phyloP scores from a whole-genome alignment of 148 eudicot species.

The Euryodendron excelsum region DNA sequence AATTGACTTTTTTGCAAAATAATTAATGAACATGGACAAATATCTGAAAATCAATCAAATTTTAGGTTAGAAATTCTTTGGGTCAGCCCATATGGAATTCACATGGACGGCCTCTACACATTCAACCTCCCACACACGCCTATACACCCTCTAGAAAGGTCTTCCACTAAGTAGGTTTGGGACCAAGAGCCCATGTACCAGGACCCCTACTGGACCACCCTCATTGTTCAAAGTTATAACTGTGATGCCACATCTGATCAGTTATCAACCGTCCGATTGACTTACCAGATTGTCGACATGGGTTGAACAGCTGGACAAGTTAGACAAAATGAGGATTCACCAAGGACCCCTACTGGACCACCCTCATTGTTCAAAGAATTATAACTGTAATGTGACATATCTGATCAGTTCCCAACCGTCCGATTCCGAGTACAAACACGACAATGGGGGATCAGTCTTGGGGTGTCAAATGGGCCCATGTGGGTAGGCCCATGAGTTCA shows the following conservation, averaged over 20 bases:
- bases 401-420: neutral
- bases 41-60: neutral
- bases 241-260: neutral
- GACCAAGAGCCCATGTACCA: conserved; percentile 14
- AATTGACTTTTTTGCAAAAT: neutral
- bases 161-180: neutral
- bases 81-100: conserved; percentile 18
- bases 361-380: neutral
- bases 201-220: conserved; percentile 15
- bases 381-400: neutral
- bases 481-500: conserved; percentile 24
- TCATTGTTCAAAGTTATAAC: neutral
- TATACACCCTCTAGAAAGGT: neutral
- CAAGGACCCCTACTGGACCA: conserved; percentile 13
- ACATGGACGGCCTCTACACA: conserved; percentile 4
- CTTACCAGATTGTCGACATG: too few species aligned
- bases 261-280: neutral
- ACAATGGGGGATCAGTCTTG: neutral
- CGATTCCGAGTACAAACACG: neutral
- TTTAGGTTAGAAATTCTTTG: neutral
- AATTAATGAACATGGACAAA: conserved; percentile 6
- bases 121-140: neutral
- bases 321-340: too few species aligned
- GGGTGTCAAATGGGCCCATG: conserved; percentile 24
- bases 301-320: too few species aligned